A percentile compares a stretch with the other conserved stretches of the same genome.
These are phyloP conservation scores for Mycena indigotica DNA, from an alignment of 768 basidiomycete genomes.

Conservation along the genomic window DNA sequence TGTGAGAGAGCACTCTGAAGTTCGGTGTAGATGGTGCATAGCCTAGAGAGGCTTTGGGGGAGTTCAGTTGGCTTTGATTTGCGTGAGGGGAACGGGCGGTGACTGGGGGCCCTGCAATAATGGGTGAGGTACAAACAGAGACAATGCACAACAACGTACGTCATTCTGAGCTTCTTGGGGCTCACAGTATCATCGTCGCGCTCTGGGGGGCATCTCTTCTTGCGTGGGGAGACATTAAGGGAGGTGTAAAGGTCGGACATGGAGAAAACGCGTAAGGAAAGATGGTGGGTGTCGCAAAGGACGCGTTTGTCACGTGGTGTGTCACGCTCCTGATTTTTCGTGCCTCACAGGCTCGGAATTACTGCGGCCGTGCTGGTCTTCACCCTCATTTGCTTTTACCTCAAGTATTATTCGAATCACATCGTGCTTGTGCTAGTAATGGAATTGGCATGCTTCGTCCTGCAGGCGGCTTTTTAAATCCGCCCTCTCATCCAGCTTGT, in stretches of 20 bases:
- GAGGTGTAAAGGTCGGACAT: constrained; percentile 67
- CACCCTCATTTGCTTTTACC: neutral
- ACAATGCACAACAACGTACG: constrained; percentile 42
- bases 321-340: neutral
- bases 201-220: constrained; percentile 60
- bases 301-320: constrained; percentile 13
- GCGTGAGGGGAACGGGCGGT: constrained; percentile 39
- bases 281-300: constrained; percentile 5
- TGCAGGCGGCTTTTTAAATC: constrained; percentile 5
- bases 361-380: neutral
- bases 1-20: constrained; percentile 84
- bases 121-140: constrained; percentile 1
- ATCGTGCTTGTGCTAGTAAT: neutral
- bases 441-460: constrained; percentile 8
- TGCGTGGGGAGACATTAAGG: constrained; percentile 66
- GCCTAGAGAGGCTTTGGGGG: constrained; percentile 61
- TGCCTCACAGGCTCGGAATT: neutral
- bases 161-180: constrained; percentile 68
- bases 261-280: constrained; percentile 20
- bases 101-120: constrained; percentile 37
- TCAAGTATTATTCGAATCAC: neutral
- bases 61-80: constrained; percentile 36
- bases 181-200: constrained; percentile 60
- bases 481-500: constrained; percentile 3
- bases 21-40: constrained; percentile 64